Base-by-base conservation (phyloP, 768 basidiomycete genomes). In the Scleroderma citrinum region DNA sequence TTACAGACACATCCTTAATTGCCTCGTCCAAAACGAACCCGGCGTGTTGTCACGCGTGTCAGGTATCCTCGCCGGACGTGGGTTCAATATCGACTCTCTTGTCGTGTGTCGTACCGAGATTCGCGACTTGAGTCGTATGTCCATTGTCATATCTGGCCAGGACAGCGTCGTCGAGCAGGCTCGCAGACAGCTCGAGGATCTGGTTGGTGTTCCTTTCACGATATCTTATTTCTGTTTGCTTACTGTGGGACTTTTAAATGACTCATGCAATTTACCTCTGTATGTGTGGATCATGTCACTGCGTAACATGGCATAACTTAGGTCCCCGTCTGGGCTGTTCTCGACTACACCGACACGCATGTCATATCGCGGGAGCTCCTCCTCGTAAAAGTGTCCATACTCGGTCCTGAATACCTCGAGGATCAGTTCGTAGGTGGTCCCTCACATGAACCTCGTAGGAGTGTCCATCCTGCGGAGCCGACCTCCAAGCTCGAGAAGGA, bases 241-340 rank as follows among this genome's bases (percentile, higher is more conserved):
- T 43, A 2, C 17, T 26, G 26, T 26, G 50, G 36, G 12, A n/a
- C 24, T 34, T 23, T 4, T 34, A n/a, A n/a, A n/a, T n/a, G n/a
- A n/a, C n/a, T n/a, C n/a, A n/a, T 21, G n/a, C 13, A 12, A 21
- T 16, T n/a, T 12, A 7, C n/a, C n/a, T 31, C 46, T 29, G 17
- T 37, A 21, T 32, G 19, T 16, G 8, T 8, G 26, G 5, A 8
- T 8, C 5, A 6, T 35, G 34, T 35, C 34, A n/a, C 34, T 14
- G n/a, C n/a, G 31, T 32, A 32, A 32, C n/a, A 14, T n/a, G 34
- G 5, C 12, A 35, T 35, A 12, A n/a, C 34, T 19, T 44, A 96
- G 95, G 94, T 99, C 23, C 96, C 95, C 44, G 96, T 99, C 4
- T 99, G 96, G 96, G 96, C 95, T 24, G 96, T 99, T 29, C 76